Conservation (phyloP, 257 asterid genomes). For the Plantago major region DNA sequence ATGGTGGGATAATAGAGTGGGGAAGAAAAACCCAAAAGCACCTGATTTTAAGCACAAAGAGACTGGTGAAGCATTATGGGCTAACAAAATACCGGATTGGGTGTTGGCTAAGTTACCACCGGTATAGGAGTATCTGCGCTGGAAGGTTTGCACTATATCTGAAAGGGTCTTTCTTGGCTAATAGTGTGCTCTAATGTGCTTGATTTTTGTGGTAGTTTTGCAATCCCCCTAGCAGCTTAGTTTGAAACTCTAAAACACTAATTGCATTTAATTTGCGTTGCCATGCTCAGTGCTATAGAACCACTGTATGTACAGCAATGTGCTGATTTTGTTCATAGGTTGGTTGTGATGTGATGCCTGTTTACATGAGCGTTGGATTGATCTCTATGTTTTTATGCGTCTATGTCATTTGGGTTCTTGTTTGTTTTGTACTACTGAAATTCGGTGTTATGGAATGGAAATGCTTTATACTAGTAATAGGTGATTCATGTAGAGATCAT, state of each 20-base stretch:
- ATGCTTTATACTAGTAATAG: too few relatives aligned
- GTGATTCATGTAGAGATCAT: too few relatives aligned
- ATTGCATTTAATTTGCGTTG: conserved; percentile 8
- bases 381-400: neutral
- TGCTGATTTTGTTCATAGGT: conserved; percentile 23
- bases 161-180: neutral
- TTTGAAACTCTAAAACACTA: neutral
- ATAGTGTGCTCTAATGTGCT: neutral
- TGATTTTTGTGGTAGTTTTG: conserved; percentile 3
- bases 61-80: too few relatives aligned
- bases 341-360: conserved; percentile 11
- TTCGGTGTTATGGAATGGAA: too few relatives aligned
- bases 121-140: neutral
- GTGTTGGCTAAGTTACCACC: conserved; percentile 57
- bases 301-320: too few relatives aligned
- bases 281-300: conserved; percentile 15
- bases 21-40: too few relatives aligned
- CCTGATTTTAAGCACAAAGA: too few relatives aligned
- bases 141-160: neutral
- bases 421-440: too few relatives aligned
- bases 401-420: too few relatives aligned
- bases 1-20: too few relatives aligned
- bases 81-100: too few relatives aligned
- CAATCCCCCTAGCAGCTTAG: conserved; percentile 6
- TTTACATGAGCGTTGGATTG: conserved; percentile 10